A percentile compares a stretch with the other conserved stretches of the same genome.
These are phyloP conservation scores for Malassezia sp. DNA, from an alignment of 1,284 basidiomycete species.

Conservation along the genomic window DNA sequence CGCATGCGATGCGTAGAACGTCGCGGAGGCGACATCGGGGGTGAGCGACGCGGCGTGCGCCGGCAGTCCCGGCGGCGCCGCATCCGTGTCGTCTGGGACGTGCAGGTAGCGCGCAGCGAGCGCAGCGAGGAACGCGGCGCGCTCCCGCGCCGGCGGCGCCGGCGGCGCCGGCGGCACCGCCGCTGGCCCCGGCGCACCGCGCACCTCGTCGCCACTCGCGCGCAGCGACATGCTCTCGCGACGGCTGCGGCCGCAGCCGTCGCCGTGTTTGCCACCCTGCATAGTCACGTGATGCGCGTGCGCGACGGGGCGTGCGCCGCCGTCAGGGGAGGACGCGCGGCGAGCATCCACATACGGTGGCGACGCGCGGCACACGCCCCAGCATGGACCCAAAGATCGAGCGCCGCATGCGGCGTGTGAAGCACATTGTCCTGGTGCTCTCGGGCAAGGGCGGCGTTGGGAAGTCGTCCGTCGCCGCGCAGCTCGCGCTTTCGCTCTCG, in stretches of 20 bases:
- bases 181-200: not conserved
- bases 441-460: conserved; percentile 97
- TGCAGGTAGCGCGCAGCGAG: conserved; percentile 13
- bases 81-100: conserved; percentile 2
- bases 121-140: not conserved
- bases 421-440: conserved; percentile 80
- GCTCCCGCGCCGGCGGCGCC: not conserved
- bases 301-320: too few relatives aligned
- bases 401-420: conserved; percentile 53
- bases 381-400: conserved; percentile 34
- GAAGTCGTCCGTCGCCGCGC: conserved; percentile 87
- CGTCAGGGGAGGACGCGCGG: too few relatives aligned
- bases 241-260: too few relatives aligned
- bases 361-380: too few relatives aligned
- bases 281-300: too few relatives aligned
- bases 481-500: conserved; percentile 68
- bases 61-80: not conserved
- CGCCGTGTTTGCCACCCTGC: too few relatives aligned
- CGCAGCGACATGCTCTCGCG: too few relatives aligned
- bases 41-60: conserved; percentile 1
- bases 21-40: conserved; percentile 24
- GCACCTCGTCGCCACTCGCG: too few relatives aligned
- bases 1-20: conserved; percentile 31
- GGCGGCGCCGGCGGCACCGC: not conserved
- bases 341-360: too few relatives aligned